Conservation (phyloP, 2,329 filamentous ascomycete species). For the Penicillium sp. region DNA sequence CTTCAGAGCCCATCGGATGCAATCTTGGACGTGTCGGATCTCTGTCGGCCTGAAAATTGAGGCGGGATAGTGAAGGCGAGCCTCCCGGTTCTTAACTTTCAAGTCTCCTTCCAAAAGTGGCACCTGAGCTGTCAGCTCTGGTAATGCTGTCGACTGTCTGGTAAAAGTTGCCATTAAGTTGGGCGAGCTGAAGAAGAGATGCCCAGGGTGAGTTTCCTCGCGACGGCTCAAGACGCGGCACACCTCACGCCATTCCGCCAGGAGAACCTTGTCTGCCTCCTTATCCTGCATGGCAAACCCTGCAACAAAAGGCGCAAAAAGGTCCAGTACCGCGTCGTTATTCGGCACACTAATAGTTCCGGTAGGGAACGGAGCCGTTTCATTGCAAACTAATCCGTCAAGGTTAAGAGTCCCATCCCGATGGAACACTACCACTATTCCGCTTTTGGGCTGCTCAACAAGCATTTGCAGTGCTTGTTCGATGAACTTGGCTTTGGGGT, state of each 20-base stretch:
- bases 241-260: constrained; percentile 42
- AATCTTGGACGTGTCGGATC: constrained; percentile 45
- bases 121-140: constrained; percentile 39
- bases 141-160: constrained; percentile 37
- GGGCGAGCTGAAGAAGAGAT: constrained; percentile 45
- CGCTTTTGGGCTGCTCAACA: too few species aligned
- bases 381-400: constrained; percentile 29
- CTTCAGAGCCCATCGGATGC: constrained; percentile 49
- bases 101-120: constrained; percentile 19
- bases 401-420: too few species aligned
- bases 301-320: constrained; percentile 47
- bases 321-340: constrained; percentile 41
- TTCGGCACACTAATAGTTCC: constrained; percentile 40
- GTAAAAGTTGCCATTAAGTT: constrained; percentile 47
- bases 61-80: constrained; percentile 39
- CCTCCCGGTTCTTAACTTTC: constrained; percentile 33
- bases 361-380: constrained; percentile 41
- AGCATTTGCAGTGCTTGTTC: too few species aligned
- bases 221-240: constrained; percentile 44
- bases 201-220: constrained; percentile 29
- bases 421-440: too few species aligned
- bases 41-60: constrained; percentile 41
- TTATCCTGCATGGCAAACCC: constrained; percentile 34
- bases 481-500: too few species aligned
- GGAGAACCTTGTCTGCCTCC: constrained; percentile 25